Base-by-base conservation (phyloP, 352 stramenopile species). In the Globisporangium spinosum region DNA sequence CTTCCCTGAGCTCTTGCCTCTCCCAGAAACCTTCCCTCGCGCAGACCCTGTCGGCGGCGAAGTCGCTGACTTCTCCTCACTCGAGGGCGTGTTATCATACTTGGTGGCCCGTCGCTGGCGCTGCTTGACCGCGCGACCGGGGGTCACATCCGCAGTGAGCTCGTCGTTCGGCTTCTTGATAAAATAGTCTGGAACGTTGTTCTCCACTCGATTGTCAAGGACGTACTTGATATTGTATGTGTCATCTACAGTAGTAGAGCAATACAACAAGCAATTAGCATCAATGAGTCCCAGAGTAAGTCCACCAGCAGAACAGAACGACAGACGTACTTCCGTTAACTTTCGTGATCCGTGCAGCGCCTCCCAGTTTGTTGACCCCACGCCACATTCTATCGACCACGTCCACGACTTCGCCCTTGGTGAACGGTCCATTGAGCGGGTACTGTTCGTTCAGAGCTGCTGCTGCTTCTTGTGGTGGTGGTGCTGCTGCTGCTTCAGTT, bases 291-390 rank as follows among this genome's bases (percentile, higher is more conserved):
- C 45, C 17, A 3, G 0, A 58, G 8, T 4, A 40, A 6, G 17
- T 22, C 40, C 32, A 12, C 17, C 12, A 62, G 5, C 10, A 43
- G 15, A 55, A 6, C 2, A 66, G 12, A 1, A 17, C 27, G 35
- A 15, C n/a, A 22, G 10, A 56, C 60, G 25, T 62, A 89, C 80
- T 71, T 9, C 43, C 70, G 57, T 95, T 72, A 22, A 89, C 70
- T 17, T 83, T 75, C 3, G 75, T 89, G 56, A 98, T 92, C 63
- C 85, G 82, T 10, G 79, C 95, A 1, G 92, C 79, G 12, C 95
- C 95, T 22, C 95, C 94, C 12, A 77, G 83, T 75, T 97, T 96
- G 79, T 98, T 98, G 27, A 98, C 89, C 0, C 95, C 95, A 4
- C 87, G 71, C 91, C 92, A 98, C 63, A 90, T 97, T 15, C 95